These are phyloP conservation scores for Sugiyamaella americana DNA, from an alignment of 805 yeast genomes.

Conservation along the genomic window DNA sequence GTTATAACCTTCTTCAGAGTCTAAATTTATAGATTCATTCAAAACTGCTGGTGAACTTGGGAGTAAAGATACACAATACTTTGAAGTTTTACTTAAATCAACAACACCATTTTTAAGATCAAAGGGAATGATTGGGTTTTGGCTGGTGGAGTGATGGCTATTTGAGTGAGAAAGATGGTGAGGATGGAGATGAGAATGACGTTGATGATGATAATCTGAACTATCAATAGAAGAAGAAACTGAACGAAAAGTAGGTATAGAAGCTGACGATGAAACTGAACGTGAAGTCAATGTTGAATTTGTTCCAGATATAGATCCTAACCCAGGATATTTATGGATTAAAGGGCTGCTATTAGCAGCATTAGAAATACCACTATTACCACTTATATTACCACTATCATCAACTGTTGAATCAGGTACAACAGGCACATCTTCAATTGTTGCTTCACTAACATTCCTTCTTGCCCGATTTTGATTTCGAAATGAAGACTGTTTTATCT, in stretches of 20 bases:
- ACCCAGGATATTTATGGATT: neutral
- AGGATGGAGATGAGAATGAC: too few relatives aligned
- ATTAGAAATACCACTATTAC: too few relatives aligned
- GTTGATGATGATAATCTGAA: neutral
- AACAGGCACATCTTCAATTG: neutral
- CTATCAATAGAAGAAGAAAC: neutral
- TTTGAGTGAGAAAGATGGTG: neutral
- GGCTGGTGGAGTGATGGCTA: slow-evolving; percentile 4
- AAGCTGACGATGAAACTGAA: neutral
- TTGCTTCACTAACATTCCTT: neutral
- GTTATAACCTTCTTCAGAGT: slow-evolving; percentile 21
- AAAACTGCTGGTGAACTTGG: slow-evolving; percentile 50
- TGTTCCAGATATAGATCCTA: neutral
- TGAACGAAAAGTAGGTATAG: neutral
- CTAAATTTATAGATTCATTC: slow-evolving; percentile 6
- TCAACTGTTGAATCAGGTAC: neutral
- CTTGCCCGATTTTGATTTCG: slow-evolving; percentile 6
- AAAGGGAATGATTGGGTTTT: too few relatives aligned
- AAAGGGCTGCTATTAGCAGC: neutral
- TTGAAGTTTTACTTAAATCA: slow-evolving; percentile 53
- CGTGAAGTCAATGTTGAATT: neutral
- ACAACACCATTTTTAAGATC: slow-evolving; percentile 25
- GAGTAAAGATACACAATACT: slow-evolving; percentile 51
- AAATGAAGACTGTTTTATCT: slow-evolving; percentile 17
- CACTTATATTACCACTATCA: too few relatives aligned